phyloP scores from a whole-genome alignment of 441 rosid genomes.

The Populus hybrid region DNA sequence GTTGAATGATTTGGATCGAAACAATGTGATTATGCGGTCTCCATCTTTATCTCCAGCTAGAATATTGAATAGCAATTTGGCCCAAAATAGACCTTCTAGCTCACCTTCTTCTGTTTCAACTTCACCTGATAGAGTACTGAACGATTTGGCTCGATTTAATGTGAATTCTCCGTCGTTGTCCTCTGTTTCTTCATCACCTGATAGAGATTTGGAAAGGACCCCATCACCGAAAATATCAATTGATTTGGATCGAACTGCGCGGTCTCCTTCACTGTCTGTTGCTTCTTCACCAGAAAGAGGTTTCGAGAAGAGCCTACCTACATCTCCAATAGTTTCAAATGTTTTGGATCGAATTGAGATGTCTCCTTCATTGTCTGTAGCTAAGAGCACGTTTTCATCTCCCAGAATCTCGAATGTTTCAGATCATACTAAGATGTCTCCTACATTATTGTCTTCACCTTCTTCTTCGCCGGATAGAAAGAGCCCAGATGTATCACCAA shows the following conservation, averaged over 20 bases:
- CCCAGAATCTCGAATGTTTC: slow-evolving; percentile 16
- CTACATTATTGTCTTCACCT: slow-evolving; percentile 20
- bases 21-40: not conserved
- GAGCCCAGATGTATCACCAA: slow-evolving; percentile 37
- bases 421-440: slow-evolving; percentile 16
- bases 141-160: not conserved
- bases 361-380: slow-evolving; percentile 38
- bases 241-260: slow-evolving; percentile 20
- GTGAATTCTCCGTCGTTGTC: slow-evolving; percentile 15
- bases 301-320: slow-evolving; percentile 14
- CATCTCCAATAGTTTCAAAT: slow-evolving; percentile 19
- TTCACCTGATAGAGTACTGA: not conserved
- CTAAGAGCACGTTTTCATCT: slow-evolving; percentile 29
- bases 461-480: slow-evolving; percentile 30
- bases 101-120: slow-evolving; percentile 3
- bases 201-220: not conserved
- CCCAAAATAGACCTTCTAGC: not conserved
- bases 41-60: slow-evolving; percentile 6
- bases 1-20: slow-evolving; percentile 7
- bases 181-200: not conserved
- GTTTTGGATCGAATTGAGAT: slow-evolving; percentile 15
- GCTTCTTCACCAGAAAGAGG: slow-evolving; percentile 41
- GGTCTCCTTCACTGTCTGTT: slow-evolving; percentile 31
- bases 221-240: not conserved
- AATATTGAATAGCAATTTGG: not conserved